phyloP scores from a whole-genome alignment of 106 monocot genomes.

The Narthecium ossifragum region DNA sequence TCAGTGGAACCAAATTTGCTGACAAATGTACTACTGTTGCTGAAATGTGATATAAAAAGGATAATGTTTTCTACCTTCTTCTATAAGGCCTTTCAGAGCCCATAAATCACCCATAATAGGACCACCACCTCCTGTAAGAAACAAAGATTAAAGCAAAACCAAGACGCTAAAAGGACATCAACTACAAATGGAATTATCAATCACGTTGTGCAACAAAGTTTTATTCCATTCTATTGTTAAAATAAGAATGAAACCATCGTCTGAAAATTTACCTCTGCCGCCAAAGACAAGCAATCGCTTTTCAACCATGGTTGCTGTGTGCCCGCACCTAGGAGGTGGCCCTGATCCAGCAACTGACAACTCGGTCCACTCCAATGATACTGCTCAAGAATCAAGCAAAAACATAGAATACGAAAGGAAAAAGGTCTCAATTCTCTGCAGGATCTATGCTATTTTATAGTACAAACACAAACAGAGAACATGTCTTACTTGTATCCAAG shows the following conservation, averaged over 20 bases:
- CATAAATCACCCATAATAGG: conserved; percentile 98
- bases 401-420: not conserved
- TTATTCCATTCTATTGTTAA: too few relatives aligned
- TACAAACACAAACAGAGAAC: not conserved
- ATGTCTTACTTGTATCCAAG: conserved; percentile 82
- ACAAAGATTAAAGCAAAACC: conserved; percentile 15
- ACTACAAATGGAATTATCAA: too few relatives aligned
- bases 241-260: not conserved
- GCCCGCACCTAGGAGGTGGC: conserved; percentile 91
- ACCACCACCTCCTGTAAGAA: conserved; percentile 74
- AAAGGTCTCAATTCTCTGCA: not conserved
- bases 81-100: conserved; percentile 96
- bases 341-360: conserved; percentile 71
- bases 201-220: too few relatives aligned
- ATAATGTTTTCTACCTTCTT: conserved; percentile 99
- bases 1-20: too few relatives aligned
- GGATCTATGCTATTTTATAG: too few relatives aligned
- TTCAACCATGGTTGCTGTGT: conserved; percentile 94
- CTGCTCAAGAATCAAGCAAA: conserved; percentile 19
- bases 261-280: conserved; percentile 65
- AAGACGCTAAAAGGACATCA: too few relatives aligned
- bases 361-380: conserved; percentile 94
- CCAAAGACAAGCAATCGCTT: conserved; percentile 91
- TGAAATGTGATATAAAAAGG: too few relatives aligned
- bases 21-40: too few relatives aligned